Conservation (phyloP, 257 asterid genomes). For the Solanum bulbocastanum region DNA sequence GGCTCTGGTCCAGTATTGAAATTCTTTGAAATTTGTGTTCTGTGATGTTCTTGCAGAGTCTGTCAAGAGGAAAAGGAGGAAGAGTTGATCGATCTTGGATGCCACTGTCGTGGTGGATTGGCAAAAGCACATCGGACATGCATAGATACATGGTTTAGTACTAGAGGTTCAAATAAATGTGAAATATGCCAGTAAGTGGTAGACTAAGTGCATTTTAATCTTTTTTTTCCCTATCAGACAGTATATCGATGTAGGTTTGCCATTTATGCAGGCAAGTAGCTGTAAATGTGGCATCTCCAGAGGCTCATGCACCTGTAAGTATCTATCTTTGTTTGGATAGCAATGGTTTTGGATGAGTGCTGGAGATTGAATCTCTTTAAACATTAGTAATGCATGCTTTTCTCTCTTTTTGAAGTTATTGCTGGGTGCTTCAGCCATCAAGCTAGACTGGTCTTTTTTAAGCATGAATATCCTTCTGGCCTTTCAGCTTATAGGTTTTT, state of each 20-base stretch:
- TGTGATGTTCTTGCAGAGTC: constrained; percentile 31
- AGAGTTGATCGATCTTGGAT: constrained; percentile 64
- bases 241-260: constrained; percentile 5
- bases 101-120: constrained; percentile 70
- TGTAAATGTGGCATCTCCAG: constrained; percentile 45
- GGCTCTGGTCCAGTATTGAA: background rate
- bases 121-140: constrained; percentile 67
- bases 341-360: background rate
- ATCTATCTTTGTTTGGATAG: background rate
- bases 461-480: background rate
- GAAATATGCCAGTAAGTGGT: constrained; percentile 72
- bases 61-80: constrained; percentile 77
- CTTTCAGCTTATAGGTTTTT: background rate
- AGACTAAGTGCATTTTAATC: background rate
- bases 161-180: constrained; percentile 68
- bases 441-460: background rate
- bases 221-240: background rate
- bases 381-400: background rate
- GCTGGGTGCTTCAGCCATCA: background rate
- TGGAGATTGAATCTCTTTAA: background rate
- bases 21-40: background rate
- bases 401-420: background rate
- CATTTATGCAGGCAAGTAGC: constrained; percentile 53
- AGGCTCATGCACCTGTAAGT: constrained; percentile 41
- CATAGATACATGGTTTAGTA: constrained; percentile 61